Percentiles rank a stretch among this genome's conserved stretches.
phyloP scores from a whole-genome alignment of 805 yeast genomes.

The Myxozyma neotropica region DNA sequence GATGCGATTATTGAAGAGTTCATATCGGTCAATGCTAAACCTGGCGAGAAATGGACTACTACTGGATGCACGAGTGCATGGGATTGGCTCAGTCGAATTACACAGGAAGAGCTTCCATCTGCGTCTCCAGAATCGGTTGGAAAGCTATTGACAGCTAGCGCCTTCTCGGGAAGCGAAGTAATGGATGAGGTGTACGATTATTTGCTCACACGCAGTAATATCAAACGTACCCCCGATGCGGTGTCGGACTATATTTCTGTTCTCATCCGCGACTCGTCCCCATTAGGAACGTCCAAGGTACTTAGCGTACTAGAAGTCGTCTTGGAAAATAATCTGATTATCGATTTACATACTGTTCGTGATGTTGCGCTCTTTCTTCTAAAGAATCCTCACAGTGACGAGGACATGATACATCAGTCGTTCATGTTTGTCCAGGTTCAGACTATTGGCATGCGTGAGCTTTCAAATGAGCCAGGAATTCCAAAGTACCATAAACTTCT shows the following conservation, averaged over 20 bases:
- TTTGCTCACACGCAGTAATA: conserved; percentile 23
- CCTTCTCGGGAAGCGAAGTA: conserved; percentile 32
- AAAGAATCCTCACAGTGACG: conserved; percentile 4
- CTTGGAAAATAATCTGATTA: background rate
- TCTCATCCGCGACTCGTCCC: background rate
- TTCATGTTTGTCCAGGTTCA: conserved; percentile 18
- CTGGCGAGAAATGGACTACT: background rate
- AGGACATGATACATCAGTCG: conserved; percentile 20
- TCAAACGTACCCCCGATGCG: background rate
- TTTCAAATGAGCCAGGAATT: background rate
- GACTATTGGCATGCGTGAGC: conserved; percentile 2
- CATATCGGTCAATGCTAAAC: conserved; percentile 8
- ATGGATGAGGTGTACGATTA: conserved; percentile 38
- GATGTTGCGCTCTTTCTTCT: conserved; percentile 20
- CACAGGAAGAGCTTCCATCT: conserved; percentile 24
- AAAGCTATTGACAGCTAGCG: conserved; percentile 34
- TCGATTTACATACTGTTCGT: conserved; percentile 23
- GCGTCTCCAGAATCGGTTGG: conserved; percentile 27
- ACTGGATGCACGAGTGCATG: conserved; percentile 38
- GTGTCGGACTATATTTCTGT: conserved; percentile 15
- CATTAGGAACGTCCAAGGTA: background rate
- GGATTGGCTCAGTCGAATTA: conserved; percentile 38
- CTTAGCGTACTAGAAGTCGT: conserved; percentile 4
- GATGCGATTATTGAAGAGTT: conserved; percentile 38
- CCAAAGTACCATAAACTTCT: conserved; percentile 6